These are phyloP conservation scores for Phytopythium mirpurense DNA, from an alignment of 352 stramenopile genomes.

Conservation along the genomic window DNA sequence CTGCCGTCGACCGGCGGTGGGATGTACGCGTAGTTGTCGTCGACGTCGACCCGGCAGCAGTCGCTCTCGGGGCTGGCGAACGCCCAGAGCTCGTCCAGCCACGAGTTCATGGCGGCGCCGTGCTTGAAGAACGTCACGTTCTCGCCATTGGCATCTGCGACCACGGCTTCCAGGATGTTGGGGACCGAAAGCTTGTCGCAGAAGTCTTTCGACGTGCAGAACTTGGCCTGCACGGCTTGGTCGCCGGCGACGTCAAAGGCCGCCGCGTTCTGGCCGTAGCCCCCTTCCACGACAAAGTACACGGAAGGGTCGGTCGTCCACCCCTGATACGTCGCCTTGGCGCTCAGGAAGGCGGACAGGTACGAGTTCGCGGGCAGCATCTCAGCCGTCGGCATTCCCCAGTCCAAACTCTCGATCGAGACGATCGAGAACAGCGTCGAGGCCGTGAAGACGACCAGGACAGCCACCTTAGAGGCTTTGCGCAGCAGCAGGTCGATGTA, in stretches of 20 bases:
- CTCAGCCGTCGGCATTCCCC: constrained; percentile 43
- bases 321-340: constrained; percentile 15
- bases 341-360: constrained; percentile 41
- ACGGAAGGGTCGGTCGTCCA: constrained; percentile 22
- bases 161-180: constrained; percentile 46
- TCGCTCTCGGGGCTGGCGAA: constrained; percentile 58
- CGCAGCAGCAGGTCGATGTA: constrained; percentile 39
- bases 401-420: constrained; percentile 43
- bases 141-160: constrained; percentile 19
- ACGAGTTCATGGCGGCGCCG: constrained; percentile 42
- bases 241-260: constrained; percentile 28
- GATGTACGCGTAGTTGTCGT: constrained; percentile 32
- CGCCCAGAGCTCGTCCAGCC: constrained; percentile 73
- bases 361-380: constrained; percentile 60
- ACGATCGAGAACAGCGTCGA: constrained; percentile 46
- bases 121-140: constrained; percentile 44
- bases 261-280: constrained; percentile 44
- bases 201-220: constrained; percentile 60
- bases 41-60: constrained; percentile 52
- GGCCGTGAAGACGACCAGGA: constrained; percentile 45
- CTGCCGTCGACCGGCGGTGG: constrained; percentile 33
- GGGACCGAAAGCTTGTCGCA: constrained; percentile 52
- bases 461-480: constrained; percentile 45
- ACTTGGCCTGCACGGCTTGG: constrained; percentile 24
- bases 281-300: constrained; percentile 70